A percentile compares a stretch with the other conserved stretches of the same genome.
Evolutionary conservation across 345 rosid species (phyloP).

Genomic region (Salix purpurea): DNA sequence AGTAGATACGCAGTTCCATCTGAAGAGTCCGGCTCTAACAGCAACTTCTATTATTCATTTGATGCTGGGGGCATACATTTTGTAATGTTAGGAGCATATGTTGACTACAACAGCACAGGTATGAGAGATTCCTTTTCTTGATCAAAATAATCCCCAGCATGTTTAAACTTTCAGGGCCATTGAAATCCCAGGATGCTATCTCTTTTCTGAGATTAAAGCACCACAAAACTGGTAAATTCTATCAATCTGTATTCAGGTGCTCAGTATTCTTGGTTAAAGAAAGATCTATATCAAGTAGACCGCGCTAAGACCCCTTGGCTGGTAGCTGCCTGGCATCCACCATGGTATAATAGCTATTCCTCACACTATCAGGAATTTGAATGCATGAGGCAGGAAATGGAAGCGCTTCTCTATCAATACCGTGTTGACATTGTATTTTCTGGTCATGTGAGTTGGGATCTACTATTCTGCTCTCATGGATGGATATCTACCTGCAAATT

Average conservation of each 20-base stretch:
- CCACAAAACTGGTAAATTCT: background rate
- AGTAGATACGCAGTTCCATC: constrained; percentile 74
- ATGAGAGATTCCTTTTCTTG: constrained; percentile 1
- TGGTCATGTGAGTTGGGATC: constrained; percentile 61
- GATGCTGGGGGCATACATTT: constrained; percentile 82
- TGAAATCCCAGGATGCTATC: background rate
- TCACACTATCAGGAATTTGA: constrained; percentile 90
- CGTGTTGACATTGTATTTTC: constrained; percentile 64
- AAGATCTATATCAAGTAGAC: constrained; percentile 54
- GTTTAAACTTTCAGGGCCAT: background rate
- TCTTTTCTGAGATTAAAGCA: background rate
- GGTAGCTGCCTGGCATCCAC: constrained; percentile 81
- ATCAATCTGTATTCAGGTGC: constrained; percentile 38
- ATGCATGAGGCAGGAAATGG: constrained; percentile 94
- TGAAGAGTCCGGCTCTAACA: constrained; percentile 62
- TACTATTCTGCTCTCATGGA: background rate
- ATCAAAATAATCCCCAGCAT: background rate
- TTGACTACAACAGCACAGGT: constrained; percentile 68
- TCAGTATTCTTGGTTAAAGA: constrained; percentile 67
- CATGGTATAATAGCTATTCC: constrained; percentile 78
- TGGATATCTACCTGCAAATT: background rate
- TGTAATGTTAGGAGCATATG: constrained; percentile 80
- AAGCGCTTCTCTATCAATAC: constrained; percentile 62
- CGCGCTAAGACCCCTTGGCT: constrained; percentile 70
- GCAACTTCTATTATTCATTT: constrained; percentile 78